These are phyloP conservation scores for Linnemannia zychae DNA, from an alignment of 192 early-diverging fungal species.

Conservation along the genomic window DNA sequence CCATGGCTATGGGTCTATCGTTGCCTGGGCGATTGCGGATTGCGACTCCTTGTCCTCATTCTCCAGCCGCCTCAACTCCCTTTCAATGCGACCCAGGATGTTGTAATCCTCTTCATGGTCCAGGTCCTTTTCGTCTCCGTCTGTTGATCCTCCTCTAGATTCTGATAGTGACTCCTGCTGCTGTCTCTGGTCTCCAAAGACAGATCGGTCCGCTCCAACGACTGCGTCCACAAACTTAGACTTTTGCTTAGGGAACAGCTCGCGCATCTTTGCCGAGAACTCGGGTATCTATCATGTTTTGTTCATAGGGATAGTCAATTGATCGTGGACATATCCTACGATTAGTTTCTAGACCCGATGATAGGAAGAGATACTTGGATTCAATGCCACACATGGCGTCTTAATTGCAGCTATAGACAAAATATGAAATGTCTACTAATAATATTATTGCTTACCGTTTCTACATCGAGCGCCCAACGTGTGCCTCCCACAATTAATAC, in stretches of 20 bases:
- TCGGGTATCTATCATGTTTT: conserved; percentile 43
- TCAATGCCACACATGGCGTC: background rate
- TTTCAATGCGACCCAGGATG: conserved; percentile 40
- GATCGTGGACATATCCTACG: background rate
- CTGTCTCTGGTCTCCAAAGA: conserved; percentile 27
- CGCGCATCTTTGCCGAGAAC: conserved; percentile 56
- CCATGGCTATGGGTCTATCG: background rate
- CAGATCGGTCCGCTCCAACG: conserved; percentile 35
- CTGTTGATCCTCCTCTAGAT: background rate
- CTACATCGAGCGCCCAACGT: conserved; percentile 50
- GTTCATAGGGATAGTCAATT: conserved; percentile 3
- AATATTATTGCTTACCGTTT: conserved; percentile 25
- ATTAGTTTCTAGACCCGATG: background rate
- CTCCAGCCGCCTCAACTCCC: conserved; percentile 37
- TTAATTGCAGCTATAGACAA: background rate
- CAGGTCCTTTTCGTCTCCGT: conserved; percentile 25
- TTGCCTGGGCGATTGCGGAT: background rate
- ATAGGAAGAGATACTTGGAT: background rate
- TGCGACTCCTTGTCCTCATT: conserved; percentile 6
- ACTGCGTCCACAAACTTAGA: conserved; percentile 53
- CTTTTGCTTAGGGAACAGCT: conserved; percentile 54
- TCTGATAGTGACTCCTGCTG: background rate
- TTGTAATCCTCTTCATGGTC: conserved; percentile 51
- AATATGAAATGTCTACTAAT: background rate
- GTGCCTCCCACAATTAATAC: conserved; percentile 40